Percentiles rank a stretch among this genome's conserved stretches.
phyloP scores from a whole-genome alignment of 225 moss, liverwort and hornwort species.

The Neckera pumila region DNA sequence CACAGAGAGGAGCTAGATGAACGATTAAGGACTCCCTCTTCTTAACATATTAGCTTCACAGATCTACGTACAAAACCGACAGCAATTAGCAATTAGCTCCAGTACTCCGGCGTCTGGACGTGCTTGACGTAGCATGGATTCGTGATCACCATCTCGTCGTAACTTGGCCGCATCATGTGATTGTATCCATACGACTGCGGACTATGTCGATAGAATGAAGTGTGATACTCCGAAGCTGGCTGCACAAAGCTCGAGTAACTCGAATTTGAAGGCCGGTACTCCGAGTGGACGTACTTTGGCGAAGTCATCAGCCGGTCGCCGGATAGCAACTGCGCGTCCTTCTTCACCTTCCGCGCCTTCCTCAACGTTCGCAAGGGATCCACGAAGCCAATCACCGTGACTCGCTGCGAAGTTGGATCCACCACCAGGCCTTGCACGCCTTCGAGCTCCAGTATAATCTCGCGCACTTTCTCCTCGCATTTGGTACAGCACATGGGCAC shows the following conservation, averaged over 20 bases:
- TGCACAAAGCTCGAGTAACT: neutral
- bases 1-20: neutral
- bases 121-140: conserved; percentile 7
- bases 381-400: conserved; percentile 23
- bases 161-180: neutral
- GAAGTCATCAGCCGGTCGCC: neutral
- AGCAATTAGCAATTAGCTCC: neutral
- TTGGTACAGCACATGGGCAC: conserved; percentile 44
- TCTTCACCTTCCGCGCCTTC: conserved; percentile 28
- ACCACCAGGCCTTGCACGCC: conserved; percentile 24
- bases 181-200: neutral
- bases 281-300: neutral
- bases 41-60: neutral
- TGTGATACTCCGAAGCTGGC: neutral
- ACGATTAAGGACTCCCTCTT: neutral
- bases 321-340: conserved; percentile 4
- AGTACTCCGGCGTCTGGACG: neutral
- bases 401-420: conserved; percentile 7
- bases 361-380: conserved; percentile 18
- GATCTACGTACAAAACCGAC: neutral
- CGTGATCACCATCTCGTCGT: conserved; percentile 2
- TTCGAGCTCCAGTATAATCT: conserved; percentile 20
- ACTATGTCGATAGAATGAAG: neutral
- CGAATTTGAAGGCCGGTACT: neutral
- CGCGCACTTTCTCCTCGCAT: conserved; percentile 39